Conservation (phyloP, 2,329 filamentous ascomycete genomes). For the Coniochaeta sp. region DNA sequence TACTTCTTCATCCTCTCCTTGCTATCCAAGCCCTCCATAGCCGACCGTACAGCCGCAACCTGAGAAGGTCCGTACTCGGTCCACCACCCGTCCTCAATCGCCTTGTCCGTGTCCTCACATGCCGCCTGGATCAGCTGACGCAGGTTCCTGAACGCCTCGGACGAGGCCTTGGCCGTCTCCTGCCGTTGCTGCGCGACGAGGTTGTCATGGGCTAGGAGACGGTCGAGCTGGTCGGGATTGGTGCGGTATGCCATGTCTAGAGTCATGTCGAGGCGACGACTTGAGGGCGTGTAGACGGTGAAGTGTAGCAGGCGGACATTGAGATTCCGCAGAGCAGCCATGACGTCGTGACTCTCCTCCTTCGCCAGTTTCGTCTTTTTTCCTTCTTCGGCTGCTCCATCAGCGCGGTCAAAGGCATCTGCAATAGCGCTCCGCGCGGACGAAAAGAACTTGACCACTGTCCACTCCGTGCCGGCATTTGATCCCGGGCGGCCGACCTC, state of each 20-base stretch:
- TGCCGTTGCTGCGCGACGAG: conserved; percentile 9
- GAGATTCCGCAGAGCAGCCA: not conserved
- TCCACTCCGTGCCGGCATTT: not conserved
- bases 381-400: not conserved
- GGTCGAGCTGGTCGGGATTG: not conserved
- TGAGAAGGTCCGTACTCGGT: conserved; percentile 7
- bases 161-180: conserved; percentile 6
- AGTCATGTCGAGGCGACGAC: not conserved
- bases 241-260: not conserved
- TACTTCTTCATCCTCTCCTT: conserved; percentile 3
- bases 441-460: not conserved
- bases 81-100: conserved; percentile 14
- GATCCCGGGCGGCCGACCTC: not conserved
- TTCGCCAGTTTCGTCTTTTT: not conserved
- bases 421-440: not conserved
- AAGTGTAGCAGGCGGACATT: not conserved
- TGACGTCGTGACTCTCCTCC: not conserved
- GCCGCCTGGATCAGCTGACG: conserved; percentile 15
- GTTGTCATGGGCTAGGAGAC: conserved; percentile 9
- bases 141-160: conserved; percentile 8
- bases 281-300: not conserved
- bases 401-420: not conserved
- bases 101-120: conserved; percentile 10
- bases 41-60: conserved; percentile 7
- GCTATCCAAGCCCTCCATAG: conserved; percentile 5